phyloP scores from a whole-genome alignment of 1,139 yeast genomes.

The Diutina scorzettiae region DNA sequence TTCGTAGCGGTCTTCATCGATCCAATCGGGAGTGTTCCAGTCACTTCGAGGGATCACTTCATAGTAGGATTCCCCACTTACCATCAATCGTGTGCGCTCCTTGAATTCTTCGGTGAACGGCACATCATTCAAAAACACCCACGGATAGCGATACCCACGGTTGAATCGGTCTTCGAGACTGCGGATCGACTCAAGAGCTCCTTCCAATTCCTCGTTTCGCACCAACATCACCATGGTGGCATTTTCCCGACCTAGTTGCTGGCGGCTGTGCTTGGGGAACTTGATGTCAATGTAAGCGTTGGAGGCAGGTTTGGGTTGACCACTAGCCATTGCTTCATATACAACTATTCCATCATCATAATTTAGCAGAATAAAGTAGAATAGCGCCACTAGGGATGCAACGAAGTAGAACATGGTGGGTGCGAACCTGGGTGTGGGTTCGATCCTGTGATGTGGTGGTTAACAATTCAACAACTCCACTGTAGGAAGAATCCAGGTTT shows the following conservation, averaged over 20 bases:
- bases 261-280: conserved; percentile 19
- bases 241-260: conserved; percentile 33
- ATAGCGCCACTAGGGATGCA: not conserved
- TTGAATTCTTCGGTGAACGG: conserved; percentile 30
- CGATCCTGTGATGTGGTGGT: not conserved
- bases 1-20: conserved; percentile 20
- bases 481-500: too few relatives aligned
- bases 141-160: conserved; percentile 31
- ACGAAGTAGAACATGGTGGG: not conserved
- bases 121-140: conserved; percentile 35
- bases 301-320: conserved; percentile 23
- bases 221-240: conserved; percentile 40
- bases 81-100: conserved; percentile 65
- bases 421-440: not conserved
- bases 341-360: not conserved
- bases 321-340: conserved; percentile 6
- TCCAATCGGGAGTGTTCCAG: conserved; percentile 32
- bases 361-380: not conserved
- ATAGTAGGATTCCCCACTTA: conserved; percentile 55
- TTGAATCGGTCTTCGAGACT: conserved; percentile 37
- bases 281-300: conserved; percentile 28
- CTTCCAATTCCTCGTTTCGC: conserved; percentile 28
- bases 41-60: conserved; percentile 31
- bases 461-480: too few relatives aligned
- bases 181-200: conserved; percentile 31